Percentiles rank a stretch among this genome's conserved stretches.
phyloP scores from a whole-genome alignment of 805 yeast genomes.

The Starmerella apicola region DNA sequence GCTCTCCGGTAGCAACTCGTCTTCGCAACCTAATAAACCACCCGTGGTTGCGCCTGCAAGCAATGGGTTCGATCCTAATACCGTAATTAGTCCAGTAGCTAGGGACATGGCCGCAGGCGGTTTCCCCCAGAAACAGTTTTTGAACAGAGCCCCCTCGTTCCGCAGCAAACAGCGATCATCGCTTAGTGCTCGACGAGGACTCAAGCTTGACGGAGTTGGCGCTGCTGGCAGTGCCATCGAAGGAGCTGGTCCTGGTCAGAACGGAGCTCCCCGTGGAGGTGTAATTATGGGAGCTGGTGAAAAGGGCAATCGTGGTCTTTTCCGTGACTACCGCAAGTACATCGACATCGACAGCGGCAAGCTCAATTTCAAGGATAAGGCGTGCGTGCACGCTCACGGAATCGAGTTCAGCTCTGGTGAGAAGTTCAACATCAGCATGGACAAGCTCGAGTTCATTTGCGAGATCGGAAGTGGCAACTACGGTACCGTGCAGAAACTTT shows the following conservation, averaged over 20 bases:
- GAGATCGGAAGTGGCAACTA: constrained; percentile 94
- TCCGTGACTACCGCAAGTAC: constrained; percentile 75
- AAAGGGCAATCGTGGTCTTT: constrained; percentile 29
- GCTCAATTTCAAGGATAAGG: constrained; percentile 83
- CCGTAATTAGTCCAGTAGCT: constrained; percentile 15
- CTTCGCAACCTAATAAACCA: background rate
- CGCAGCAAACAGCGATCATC: constrained; percentile 16
- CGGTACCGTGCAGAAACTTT: constrained; percentile 87
- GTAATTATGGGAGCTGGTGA: background rate
- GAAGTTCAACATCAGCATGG: constrained; percentile 72
- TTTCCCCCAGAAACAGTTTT: constrained; percentile 15
- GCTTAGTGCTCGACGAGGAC: constrained; percentile 30
- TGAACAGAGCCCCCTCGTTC: constrained; percentile 14
- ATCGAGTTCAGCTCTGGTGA: constrained; percentile 83
- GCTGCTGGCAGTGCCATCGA: background rate
- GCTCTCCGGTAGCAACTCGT: background rate
- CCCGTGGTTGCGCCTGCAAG: constrained; percentile 2
- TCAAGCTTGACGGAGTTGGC: constrained; percentile 20
- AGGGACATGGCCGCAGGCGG: constrained; percentile 11
- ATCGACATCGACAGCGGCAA: constrained; percentile 88
- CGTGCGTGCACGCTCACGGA: constrained; percentile 83
- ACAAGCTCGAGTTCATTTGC: constrained; percentile 56
- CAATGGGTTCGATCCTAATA: constrained; percentile 12
- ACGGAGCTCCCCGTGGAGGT: background rate
- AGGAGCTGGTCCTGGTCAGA: background rate